Percentiles rank a stretch among this genome's conserved stretches.
These are phyloP conservation scores for Kodamaea restingae DNA, from an alignment of 805 yeast genomes.

Conservation along the genomic window DNA sequence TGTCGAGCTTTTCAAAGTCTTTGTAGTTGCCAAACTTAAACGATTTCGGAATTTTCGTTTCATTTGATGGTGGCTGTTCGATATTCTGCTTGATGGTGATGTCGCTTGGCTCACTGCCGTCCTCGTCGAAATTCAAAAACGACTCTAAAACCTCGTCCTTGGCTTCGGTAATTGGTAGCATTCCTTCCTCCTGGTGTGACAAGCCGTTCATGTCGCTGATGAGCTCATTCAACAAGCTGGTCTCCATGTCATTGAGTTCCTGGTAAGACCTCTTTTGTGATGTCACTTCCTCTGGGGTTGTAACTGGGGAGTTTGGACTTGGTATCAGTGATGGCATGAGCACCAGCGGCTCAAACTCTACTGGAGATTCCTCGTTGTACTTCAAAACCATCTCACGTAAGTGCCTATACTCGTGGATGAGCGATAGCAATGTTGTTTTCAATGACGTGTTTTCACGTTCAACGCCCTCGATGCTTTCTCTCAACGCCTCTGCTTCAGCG, in stretches of 20 bases:
- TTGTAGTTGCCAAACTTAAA: conserved; percentile 11
- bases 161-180: neutral
- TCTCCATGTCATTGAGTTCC: conserved; percentile 18
- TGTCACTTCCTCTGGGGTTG: conserved; percentile 6
- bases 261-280: conserved; percentile 18
- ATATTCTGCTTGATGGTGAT: neutral
- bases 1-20: conserved; percentile 15
- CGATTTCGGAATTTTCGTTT: neutral
- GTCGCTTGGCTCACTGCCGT: conserved; percentile 7
- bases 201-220: conserved; percentile 27
- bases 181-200: conserved; percentile 12
- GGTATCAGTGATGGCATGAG: conserved; percentile 1
- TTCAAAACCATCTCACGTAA: conserved; percentile 29
- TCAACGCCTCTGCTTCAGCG: neutral
- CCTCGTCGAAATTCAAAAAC: conserved; percentile 20
- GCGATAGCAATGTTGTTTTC: conserved; percentile 30
- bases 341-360: neutral
- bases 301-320: conserved; percentile 2
- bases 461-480: conserved; percentile 15
- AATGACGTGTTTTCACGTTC: conserved; percentile 33
- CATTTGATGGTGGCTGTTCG: too few species aligned
- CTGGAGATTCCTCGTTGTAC: conserved; percentile 5
- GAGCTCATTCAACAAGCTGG: conserved; percentile 23
- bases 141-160: conserved; percentile 15
- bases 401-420: conserved; percentile 39